These are phyloP conservation scores for Fusarium sulawesiense DNA, from an alignment of 2,329 filamentous ascomycete genomes.

Conservation along the genomic window DNA sequence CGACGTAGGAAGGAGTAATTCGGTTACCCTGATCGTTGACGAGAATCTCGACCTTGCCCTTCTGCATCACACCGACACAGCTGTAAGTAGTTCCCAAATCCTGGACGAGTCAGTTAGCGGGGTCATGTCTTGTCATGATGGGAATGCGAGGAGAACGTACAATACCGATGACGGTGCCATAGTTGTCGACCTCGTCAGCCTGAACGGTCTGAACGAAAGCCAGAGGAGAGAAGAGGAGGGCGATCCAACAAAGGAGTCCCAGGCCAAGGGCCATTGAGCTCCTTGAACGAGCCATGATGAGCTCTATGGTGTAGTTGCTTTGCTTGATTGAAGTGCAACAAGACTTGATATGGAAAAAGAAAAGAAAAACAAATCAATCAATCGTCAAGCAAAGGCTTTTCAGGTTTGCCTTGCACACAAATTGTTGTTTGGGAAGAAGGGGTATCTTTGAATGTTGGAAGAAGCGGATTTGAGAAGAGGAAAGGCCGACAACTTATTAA, in stretches of 20 bases:
- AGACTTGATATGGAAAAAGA: slow-evolving; percentile 36
- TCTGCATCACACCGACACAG: slow-evolving; percentile 96
- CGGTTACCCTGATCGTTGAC: slow-evolving; percentile 97
- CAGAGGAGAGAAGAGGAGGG: slow-evolving; percentile 87
- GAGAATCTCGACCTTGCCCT: slow-evolving; percentile 94
- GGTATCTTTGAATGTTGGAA: slow-evolving; percentile 49
- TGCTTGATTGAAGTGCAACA: slow-evolving; percentile 35
- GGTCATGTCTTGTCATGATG: not conserved
- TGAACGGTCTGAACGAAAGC: slow-evolving; percentile 83
- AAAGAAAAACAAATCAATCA: slow-evolving; percentile 43
- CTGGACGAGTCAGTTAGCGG: slow-evolving; percentile 51
- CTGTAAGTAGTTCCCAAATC: slow-evolving; percentile 90
- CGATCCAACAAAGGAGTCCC: slow-evolving; percentile 91
- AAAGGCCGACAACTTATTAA: slow-evolving; percentile 53
- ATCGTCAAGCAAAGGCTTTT: slow-evolving; percentile 38
- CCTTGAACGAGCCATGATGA: slow-evolving; percentile 68
- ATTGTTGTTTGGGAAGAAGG: slow-evolving; percentile 46
- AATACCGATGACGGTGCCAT: slow-evolving; percentile 94
- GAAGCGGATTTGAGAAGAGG: slow-evolving; percentile 47
- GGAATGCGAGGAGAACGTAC: slow-evolving; percentile 58
- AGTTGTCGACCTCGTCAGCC: slow-evolving; percentile 79
- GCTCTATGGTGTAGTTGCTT: slow-evolving; percentile 36
- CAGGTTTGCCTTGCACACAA: slow-evolving; percentile 44
- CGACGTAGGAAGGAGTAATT: slow-evolving; percentile 95
- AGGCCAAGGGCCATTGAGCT: slow-evolving; percentile 81